These are phyloP conservation scores for Arthroderma sp. DNA, from an alignment of 2,329 filamentous ascomycete genomes.

Conservation along the genomic window DNA sequence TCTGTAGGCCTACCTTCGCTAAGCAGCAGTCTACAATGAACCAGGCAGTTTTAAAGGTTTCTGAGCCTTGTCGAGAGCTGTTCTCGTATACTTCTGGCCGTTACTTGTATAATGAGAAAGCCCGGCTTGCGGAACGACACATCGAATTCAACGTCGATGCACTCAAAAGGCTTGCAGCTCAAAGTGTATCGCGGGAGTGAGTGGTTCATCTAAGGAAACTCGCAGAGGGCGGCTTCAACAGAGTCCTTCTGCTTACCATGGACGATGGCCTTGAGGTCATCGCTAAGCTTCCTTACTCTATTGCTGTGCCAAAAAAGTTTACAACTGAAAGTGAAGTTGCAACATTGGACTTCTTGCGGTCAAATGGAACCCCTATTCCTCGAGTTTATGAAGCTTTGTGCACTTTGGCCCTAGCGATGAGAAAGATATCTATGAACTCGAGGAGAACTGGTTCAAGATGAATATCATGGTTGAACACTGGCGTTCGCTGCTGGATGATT, in stretches of 20 bases:
- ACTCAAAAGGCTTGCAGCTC: constrained; percentile 11
- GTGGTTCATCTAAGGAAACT: constrained; percentile 11
- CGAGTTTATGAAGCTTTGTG: constrained; percentile 15
- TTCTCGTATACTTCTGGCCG: constrained; percentile 19
- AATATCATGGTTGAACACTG: constrained; percentile 13
- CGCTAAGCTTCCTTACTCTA: constrained; percentile 15
- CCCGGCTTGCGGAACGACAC: constrained; percentile 14
- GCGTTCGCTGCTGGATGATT: constrained; percentile 10
- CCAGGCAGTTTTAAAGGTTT: too few relatives aligned
- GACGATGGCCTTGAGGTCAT: constrained; percentile 13
- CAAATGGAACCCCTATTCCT: constrained; percentile 23
- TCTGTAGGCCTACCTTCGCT: too few relatives aligned
- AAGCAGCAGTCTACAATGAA: too few relatives aligned
- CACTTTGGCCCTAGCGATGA: constrained; percentile 7
- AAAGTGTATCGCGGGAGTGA: neutral
- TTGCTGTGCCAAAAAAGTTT: constrained; percentile 11
- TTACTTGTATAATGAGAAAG: constrained; percentile 17
- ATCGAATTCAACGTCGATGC: constrained; percentile 14
- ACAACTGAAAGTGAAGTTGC: constrained; percentile 23
- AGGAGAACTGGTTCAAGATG: constrained; percentile 13
- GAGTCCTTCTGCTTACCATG: constrained; percentile 12
- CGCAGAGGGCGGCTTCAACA: constrained; percentile 15
- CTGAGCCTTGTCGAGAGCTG: too few relatives aligned
- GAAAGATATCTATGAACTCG: constrained; percentile 9
- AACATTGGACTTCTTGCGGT: constrained; percentile 21